Conservation (phyloP, 176 grass and related monocot genomes). For the Tuctoria greenei region DNA sequence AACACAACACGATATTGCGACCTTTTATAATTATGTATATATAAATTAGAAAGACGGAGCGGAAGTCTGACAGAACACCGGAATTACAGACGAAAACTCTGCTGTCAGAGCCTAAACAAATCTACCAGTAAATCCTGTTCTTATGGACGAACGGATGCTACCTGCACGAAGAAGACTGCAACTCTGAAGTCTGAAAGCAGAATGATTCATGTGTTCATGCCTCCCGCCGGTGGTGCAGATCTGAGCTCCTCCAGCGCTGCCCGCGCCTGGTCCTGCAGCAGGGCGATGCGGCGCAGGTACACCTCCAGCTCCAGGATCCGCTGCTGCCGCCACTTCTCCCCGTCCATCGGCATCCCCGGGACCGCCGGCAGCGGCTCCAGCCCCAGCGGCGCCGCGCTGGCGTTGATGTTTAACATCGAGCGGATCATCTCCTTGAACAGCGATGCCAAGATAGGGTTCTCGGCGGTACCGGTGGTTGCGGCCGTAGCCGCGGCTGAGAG, state of each 20-base stretch:
- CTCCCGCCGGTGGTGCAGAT: conserved; percentile 20
- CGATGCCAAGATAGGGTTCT: conserved; percentile 53
- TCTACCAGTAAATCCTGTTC: conserved; percentile 25
- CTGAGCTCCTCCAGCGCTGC: conserved; percentile 73
- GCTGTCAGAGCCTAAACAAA: conserved; percentile 33
- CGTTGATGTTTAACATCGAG: conserved; percentile 41
- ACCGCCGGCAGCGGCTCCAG: conserved; percentile 31
- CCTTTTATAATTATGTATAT: conserved; percentile 23
- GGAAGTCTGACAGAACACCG: conserved; percentile 12
- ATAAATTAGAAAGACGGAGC: conserved; percentile 22
- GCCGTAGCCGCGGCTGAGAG: conserved; percentile 9
- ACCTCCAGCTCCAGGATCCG: conserved; percentile 90
- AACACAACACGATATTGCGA: not conserved
- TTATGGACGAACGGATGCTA: conserved; percentile 33
- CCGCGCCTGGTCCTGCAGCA: conserved; percentile 69
- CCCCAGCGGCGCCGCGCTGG: conserved; percentile 24
- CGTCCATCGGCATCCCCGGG: conserved; percentile 39
- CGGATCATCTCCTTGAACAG: conserved; percentile 84
- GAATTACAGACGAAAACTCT: conserved; percentile 21
- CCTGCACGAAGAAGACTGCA: conserved; percentile 27
- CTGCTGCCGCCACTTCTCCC: conserved; percentile 84
- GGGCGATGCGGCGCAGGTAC: conserved; percentile 77
- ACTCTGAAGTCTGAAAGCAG: not conserved
- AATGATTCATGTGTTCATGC: conserved; percentile 16
- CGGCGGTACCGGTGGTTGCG: not conserved